Evolutionary conservation across 208 protist species (phyloP).

Genomic region (Kentomonas sorsogonicus): DNA sequence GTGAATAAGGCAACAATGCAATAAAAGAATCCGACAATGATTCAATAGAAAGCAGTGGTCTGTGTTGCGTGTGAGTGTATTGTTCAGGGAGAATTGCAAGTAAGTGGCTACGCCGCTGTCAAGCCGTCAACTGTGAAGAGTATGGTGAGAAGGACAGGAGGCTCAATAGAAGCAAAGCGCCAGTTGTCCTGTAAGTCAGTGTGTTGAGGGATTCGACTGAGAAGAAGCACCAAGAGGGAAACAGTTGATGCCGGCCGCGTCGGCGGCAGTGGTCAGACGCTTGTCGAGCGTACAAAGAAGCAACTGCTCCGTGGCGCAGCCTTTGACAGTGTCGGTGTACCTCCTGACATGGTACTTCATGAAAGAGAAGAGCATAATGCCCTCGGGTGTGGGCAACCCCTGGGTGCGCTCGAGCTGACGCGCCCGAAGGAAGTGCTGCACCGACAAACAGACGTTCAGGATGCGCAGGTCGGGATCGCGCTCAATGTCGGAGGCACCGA

Average conservation of each 20-base stretch:
- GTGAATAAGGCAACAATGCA: not conserved
- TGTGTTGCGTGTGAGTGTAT: not conserved
- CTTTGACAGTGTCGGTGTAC: slow-evolving; percentile 67
- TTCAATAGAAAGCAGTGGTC: not conserved
- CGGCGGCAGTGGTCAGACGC: slow-evolving; percentile 46
- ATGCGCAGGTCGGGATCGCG: slow-evolving; percentile 75
- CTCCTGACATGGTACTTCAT: slow-evolving; percentile 82
- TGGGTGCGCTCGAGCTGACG: slow-evolving; percentile 20
- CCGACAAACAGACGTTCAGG: slow-evolving; percentile 59
- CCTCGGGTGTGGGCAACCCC: slow-evolving; percentile 36
- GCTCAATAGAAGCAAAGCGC: too few relatives aligned
- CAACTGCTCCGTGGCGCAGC: slow-evolving; percentile 34
- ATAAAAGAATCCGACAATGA: not conserved
- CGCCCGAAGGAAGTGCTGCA: slow-evolving; percentile 64
- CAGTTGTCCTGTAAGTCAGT: slow-evolving; percentile 2
- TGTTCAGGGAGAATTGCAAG: not conserved
- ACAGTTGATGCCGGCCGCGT: slow-evolving; percentile 48
- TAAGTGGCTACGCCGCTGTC: not conserved
- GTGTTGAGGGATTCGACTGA: not conserved
- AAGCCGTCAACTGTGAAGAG: too few relatives aligned
- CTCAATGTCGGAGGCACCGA: slow-evolving; percentile 14
- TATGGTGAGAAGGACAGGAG: too few relatives aligned
- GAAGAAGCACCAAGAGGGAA: slow-evolving; percentile 29
- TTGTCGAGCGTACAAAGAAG: slow-evolving; percentile 77
- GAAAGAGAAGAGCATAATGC: slow-evolving; percentile 69